phyloP scores from a whole-genome alignment of 2,329 filamentous ascomycete species.

The Capronia americana region DNA sequence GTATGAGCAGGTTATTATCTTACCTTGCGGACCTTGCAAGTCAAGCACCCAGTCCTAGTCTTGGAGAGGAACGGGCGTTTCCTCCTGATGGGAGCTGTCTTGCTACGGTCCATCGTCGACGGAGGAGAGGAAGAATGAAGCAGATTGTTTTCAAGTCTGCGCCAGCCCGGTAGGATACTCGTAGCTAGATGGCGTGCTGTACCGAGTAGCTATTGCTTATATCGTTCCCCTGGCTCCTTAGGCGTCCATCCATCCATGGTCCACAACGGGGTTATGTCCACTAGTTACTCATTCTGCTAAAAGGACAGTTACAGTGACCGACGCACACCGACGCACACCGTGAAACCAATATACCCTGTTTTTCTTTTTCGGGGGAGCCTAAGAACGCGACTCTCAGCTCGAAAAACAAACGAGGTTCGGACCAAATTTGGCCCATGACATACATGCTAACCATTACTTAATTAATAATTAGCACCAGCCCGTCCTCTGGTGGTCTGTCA shows the following conservation, averaged over 20 bases:
- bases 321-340: too few species aligned
- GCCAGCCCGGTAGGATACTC: neutral
- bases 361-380: neutral
- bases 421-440: neutral
- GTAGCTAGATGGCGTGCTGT: neutral
- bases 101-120: conserved; percentile 14
- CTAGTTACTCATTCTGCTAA: neutral
- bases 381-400: too few species aligned
- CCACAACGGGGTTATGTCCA: neutral
- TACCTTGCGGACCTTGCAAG: conserved; percentile 56
- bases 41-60: conserved; percentile 55
- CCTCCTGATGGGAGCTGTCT: conserved; percentile 9
- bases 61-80: conserved; percentile 26
- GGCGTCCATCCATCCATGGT: neutral
- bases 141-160: neutral
- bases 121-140: neutral
- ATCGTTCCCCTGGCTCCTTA: neutral
- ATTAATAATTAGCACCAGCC: neutral
- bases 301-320: neutral
- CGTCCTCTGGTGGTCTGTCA: too few species aligned
- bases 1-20: conserved; percentile 33
- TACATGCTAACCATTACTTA: neutral
- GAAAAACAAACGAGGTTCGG: neutral
- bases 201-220: neutral
- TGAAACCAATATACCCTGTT: neutral